phyloP scores from a whole-genome alignment of 495 filamentous ascomycete genomes.

The Xylaria acuta region DNA sequence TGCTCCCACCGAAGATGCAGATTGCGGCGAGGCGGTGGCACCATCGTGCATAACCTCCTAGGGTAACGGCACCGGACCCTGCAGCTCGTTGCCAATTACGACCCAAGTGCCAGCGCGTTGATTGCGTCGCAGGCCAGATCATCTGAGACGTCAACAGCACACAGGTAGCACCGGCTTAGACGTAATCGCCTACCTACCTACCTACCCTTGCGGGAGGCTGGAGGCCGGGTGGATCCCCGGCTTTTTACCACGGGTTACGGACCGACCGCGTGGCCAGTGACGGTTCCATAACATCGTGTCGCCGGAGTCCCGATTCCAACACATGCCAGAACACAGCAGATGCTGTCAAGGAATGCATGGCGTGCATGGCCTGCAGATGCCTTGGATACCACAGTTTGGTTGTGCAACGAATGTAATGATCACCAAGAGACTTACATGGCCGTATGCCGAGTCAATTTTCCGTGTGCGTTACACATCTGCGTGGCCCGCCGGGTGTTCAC shows the following conservation, averaged over 20 bases:
- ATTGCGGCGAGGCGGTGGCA: conserved; percentile 4
- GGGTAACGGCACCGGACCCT: neutral
- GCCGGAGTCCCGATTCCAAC: conserved; percentile 6
- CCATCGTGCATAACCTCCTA: neutral
- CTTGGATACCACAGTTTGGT: neutral
- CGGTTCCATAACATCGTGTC: neutral
- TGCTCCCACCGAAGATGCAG: neutral
- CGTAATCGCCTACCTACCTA: neutral
- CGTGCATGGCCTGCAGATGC: neutral
- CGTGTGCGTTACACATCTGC: neutral
- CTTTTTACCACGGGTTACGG: neutral
- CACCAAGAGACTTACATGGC: neutral
- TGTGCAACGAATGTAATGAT: neutral
- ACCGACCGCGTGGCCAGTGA: neutral
- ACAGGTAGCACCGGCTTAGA: neutral
- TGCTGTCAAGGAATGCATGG: neutral
- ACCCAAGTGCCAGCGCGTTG: neutral
- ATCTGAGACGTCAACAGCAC: neutral
- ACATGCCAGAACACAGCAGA: conserved; percentile 8
- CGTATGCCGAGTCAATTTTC: neutral
- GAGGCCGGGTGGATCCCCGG: conserved; percentile 23
- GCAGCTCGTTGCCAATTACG: neutral
- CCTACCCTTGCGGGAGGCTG: neutral
- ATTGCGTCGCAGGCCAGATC: neutral
- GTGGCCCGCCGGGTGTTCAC: neutral